Evolutionary conservation across 1,284 basidiomycete species (phyloP), one percentile per base, ranked within the genome.

Genomic region (Ceratobasidium sp.): DNA sequence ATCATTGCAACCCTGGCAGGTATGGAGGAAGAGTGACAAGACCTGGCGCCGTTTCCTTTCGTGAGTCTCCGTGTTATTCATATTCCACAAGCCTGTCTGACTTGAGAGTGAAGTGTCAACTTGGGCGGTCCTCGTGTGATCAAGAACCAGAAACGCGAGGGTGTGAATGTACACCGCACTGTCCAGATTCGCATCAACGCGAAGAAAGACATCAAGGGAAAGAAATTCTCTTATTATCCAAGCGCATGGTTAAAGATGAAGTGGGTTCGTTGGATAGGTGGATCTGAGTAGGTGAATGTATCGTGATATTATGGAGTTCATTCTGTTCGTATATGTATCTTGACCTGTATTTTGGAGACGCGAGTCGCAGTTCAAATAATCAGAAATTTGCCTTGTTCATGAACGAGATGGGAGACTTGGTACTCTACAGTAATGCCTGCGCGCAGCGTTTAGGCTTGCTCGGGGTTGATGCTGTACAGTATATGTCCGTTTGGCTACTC

Each of bases 71-170:
- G 23, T 23, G 4, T 38, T n/a, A 38, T 57, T 3, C 7, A 30
- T 23, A 38, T 18, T 32, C 26, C 47, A 50, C 47, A 0, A 43
- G 30, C 11, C 23, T 35, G 26, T 18, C 47, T 41, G 7, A 14
- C 13, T 44, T n/a, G 35, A 11, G 35, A 11, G 35, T 52, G 9
- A 30, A 71, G 67, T 7, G 49, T 71, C 32, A 71, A 71, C 21
- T 21, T 71, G 8, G 57, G 57, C 35, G 67, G 67, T 28, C 67
- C 67, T 23, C 67, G 57, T 1, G 67, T 71, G 0, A 71, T 71
- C 46, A 58, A 59, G 28, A 71, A 71, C 41, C 67, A 71, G 50
- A 71, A 71, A 35, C 55, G 57, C 9, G 14, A 71, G 11, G 67
- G 67, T 4, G 57, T 71, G 44, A 71, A 71, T 1, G 67, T 71